Base-by-base conservation (phyloP, 2,329 filamentous ascomycete species). In the Colletotrichum kahawae region DNA sequence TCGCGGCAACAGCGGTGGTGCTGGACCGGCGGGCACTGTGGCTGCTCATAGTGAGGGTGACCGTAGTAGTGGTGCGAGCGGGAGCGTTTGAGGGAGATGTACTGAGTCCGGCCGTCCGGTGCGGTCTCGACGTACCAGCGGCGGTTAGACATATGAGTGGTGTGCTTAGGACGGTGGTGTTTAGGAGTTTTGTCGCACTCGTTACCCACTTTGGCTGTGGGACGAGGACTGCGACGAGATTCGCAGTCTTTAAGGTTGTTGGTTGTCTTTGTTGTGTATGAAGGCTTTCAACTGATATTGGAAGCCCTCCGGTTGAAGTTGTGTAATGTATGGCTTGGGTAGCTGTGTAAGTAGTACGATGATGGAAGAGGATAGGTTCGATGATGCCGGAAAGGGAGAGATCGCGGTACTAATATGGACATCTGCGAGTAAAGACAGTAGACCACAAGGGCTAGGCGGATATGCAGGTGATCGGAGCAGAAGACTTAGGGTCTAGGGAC, bases 31-130 rank as follows among this genome's bases (percentile, higher is more conserved):
- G 57, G 31, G 29, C 14, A 21, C 18, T 64, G 71, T 63, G 43
- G 56, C 18, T 67, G 36, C 51, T 79, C 80, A 71, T 81, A 78
- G 65, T 82, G 81, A 62, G 80, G 81, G 57, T 78, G 79, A 67
- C 81, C 80, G 60, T 81, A 78, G 51, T 83, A 79, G 59, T 76
- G 70, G 24, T 84, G 82, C 4, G 84, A 85, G 70, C 81, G 82
- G 21, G 84, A 85, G 69, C 84, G 83, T 78, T 85, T 86, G 80
- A 86, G 77, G 57, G 82, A 79, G 29, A 87, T 84, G 69, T 84
- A 84, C 71, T 85, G 84, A 34, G 80, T 79, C 43, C 78, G 81
- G 21, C 84, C 85, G 14, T 80, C 78, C 13, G 82, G 77, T 8
- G 79, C 78, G 16, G 82, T 83, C 77, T 86, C 84, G 75, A 86